A percentile compares a stretch with the other conserved stretches of the same genome.
Evolutionary conservation across 148 eudicot genomes (phyloP).

Genomic region (Rhododendron henanense): DNA sequence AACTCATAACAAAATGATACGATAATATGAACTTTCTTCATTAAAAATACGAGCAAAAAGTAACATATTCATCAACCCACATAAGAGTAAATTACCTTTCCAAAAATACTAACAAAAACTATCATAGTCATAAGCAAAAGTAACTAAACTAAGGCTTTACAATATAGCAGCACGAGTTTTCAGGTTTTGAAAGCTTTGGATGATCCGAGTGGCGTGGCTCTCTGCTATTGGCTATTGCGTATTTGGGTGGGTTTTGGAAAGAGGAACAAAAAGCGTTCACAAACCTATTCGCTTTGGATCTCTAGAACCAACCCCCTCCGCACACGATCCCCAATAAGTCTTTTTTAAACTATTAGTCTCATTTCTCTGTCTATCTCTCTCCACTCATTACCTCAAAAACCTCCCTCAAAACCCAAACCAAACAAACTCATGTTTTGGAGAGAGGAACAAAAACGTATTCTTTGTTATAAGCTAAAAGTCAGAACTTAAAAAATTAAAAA

Average conservation of each 20-base stretch:
- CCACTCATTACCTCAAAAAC: too few relatives aligned
- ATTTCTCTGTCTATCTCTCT: too few relatives aligned
- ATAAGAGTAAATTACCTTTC: not conserved
- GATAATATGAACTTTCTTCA: not conserved
- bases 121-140: not conserved
- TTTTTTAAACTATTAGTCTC: too few relatives aligned
- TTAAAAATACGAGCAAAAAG: not conserved
- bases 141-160: not conserved
- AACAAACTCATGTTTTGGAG: not conserved
- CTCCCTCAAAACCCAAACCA: not conserved
- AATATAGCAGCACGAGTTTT: not conserved
- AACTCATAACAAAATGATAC: not conserved
- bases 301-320: too few relatives aligned
- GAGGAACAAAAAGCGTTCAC: too few relatives aligned
- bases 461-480: not conserved
- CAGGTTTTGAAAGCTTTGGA: not conserved
- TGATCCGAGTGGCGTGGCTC: not conserved
- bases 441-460: not conserved
- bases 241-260: too few relatives aligned
- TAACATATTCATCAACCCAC: not conserved
- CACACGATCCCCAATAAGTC: too few relatives aligned
- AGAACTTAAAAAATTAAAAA: too few relatives aligned
- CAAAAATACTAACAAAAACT: not conserved
- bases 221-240: too few relatives aligned
- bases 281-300: too few relatives aligned